Evolutionary conservation across 148 eudicot genomes (phyloP).

Genomic region (Nyssa sinensis): DNA sequence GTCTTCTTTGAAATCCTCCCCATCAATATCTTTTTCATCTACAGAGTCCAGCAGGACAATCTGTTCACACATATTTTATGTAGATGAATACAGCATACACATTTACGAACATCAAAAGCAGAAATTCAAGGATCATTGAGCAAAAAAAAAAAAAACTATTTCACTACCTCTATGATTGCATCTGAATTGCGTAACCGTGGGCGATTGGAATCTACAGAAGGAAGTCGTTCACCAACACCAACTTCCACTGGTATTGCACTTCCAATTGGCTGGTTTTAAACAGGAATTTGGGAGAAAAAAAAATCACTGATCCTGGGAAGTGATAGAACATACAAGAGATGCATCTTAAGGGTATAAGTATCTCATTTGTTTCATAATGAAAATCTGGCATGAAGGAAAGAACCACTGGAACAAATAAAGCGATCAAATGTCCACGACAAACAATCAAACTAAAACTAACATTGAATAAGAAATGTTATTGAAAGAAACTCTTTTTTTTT

Average conservation of each 20-base stretch:
- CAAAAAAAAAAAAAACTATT: neutral
- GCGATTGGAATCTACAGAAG: neutral
- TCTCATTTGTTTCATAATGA: neutral
- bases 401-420: neutral
- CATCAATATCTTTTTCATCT: neutral
- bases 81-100: neutral
- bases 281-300: too few species aligned
- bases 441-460: neutral
- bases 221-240: neutral
- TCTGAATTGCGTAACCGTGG: slow-evolving; percentile 2
- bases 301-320: neutral
- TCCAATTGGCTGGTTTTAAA: slow-evolving; percentile 3
- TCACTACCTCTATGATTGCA: slow-evolving; percentile 11
- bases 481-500: neutral
- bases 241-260: slow-evolving; percentile 8
- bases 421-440: too few species aligned
- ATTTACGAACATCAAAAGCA: neutral
- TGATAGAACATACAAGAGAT: neutral
- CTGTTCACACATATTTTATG: neutral
- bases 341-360: neutral
- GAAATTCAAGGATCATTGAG: neutral
- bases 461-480: neutral
- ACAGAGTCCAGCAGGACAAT: neutral
- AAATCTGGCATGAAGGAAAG: neutral
- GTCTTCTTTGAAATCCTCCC: neutral